phyloP scores from a whole-genome alignment of 1,284 basidiomycete genomes.

The Grifola frondosa region DNA sequence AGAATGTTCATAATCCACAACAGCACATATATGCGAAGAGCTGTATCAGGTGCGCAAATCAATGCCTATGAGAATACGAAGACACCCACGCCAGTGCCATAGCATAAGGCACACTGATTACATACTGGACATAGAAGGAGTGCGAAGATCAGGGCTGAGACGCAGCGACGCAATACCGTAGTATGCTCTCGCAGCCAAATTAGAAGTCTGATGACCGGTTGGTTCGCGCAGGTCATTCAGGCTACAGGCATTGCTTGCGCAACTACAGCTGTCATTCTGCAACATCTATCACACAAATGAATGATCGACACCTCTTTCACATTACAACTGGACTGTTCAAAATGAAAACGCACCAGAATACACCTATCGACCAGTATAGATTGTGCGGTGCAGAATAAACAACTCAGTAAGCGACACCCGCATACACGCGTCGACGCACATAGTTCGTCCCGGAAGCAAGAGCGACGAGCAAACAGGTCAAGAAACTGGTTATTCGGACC shows the following conservation, averaged over 20 bases:
- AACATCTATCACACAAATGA: too few species aligned
- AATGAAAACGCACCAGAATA: too few species aligned
- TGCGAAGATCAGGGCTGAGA: too few species aligned
- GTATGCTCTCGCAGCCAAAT: too few species aligned
- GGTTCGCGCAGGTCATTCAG: too few species aligned
- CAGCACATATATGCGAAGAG: neutral
- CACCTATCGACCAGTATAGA: constrained; percentile 31
- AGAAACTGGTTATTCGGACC: constrained; percentile 44
- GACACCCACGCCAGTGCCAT: neutral
- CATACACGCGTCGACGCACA: constrained; percentile 41
- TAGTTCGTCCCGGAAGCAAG: constrained; percentile 72
- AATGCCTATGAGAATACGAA: neutral
- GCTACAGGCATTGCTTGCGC: too few species aligned
- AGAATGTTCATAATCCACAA: neutral
- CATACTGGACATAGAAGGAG: constrained; percentile 2
- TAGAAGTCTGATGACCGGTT: too few species aligned
- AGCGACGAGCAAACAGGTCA: constrained; percentile 56
- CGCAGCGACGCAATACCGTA: too few species aligned
- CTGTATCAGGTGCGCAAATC: neutral
- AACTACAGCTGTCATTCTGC: too few species aligned
- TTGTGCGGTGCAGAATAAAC: neutral
- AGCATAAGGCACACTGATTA: too few species aligned
- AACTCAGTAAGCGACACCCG: neutral
- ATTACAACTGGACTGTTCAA: too few species aligned
- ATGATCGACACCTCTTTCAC: too few species aligned